phyloP scores from a whole-genome alignment of 1,284 basidiomycete genomes.

The Exobasidium cylindrosporum region DNA sequence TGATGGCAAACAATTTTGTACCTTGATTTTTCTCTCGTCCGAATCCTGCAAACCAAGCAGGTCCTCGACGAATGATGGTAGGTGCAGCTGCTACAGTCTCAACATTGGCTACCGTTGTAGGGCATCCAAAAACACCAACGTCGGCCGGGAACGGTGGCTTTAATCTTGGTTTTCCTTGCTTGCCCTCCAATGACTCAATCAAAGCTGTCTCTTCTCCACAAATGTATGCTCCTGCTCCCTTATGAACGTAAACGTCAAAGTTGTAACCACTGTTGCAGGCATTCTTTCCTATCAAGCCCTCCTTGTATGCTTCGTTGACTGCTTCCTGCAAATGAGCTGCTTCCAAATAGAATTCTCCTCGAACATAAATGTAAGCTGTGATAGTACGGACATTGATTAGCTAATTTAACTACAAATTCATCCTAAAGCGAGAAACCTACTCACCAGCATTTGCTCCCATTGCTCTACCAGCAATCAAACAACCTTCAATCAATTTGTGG shows the following conservation, averaged over 20 bases:
- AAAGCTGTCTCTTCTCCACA: conserved; percentile 98
- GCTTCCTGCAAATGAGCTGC: conserved; percentile 89
- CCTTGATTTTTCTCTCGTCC: conserved; percentile 90
- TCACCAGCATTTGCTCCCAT: conserved; percentile 88
- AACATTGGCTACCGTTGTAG: conserved; percentile 95
- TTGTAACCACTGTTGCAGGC: conserved; percentile 87
- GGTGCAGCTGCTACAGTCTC: conserved; percentile 97
- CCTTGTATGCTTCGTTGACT: conserved; percentile 89
- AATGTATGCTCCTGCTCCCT: conserved; percentile 95
- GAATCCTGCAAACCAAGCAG: conserved; percentile 88
- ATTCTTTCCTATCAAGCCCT: conserved; percentile 86
- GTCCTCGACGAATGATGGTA: conserved; percentile 88
- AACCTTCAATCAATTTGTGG: conserved; percentile 96
- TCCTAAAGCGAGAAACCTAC: no score
- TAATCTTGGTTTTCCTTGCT: conserved; percentile 94
- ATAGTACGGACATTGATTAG: no score
- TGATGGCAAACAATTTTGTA: conserved; percentile 92
- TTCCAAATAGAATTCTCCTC: conserved; percentile 96
- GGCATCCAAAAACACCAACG: conserved; percentile 93
- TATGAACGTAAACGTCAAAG: conserved; percentile 95
- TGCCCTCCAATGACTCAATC: conserved; percentile 92
- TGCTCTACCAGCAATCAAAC: conserved; percentile 90
- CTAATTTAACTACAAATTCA: no score
- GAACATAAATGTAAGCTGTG: conserved; percentile 97
- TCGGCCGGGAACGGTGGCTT: conserved; percentile 99